Conservation (phyloP, 495 filamentous ascomycete genomes). For the Penicillium subrubescens region DNA sequence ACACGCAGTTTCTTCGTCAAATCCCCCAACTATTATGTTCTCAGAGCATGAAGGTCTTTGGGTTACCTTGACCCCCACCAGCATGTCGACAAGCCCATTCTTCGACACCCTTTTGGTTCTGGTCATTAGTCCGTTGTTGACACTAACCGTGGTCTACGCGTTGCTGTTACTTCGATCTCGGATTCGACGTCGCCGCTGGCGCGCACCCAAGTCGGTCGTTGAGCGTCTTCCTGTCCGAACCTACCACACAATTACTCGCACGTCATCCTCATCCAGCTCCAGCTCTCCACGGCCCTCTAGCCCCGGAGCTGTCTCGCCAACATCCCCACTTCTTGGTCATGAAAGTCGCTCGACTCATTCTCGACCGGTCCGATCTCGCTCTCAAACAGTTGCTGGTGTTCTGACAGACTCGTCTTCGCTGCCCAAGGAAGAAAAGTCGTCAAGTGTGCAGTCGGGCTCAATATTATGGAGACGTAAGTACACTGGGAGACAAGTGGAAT, state of each 20-base stretch:
- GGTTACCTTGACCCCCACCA: conserved; percentile 92
- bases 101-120: conserved; percentile 94
- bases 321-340: conserved; percentile 68
- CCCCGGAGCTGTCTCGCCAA: conserved; percentile 61
- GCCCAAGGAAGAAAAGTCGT: conserved; percentile 38
- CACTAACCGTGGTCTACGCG: conserved; percentile 89
- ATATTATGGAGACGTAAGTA: conserved; percentile 77
- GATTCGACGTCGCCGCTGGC: conserved; percentile 87
- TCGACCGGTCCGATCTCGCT: conserved; percentile 56
- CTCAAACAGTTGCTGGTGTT: conserved; percentile 63
- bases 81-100: conserved; percentile 88
- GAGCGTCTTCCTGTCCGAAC: conserved; percentile 93
- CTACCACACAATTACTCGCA: conserved; percentile 75
- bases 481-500: conserved; percentile 85
- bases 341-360: conserved; percentile 31
- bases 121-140: conserved; percentile 89
- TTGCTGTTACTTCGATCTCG: conserved; percentile 85
- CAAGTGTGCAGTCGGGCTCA: conserved; percentile 52
- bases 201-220: conserved; percentile 93
- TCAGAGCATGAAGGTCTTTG: conserved; percentile 80
- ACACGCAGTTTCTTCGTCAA: conserved; percentile 13
- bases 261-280: conserved; percentile 57
- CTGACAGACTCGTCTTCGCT: conserved; percentile 39
- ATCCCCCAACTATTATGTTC: conserved; percentile 17
- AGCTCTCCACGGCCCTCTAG: conserved; percentile 53